Percentiles rank a stretch among this genome's conserved stretches.
Conservation (phyloP, 768 basidiomycete species). For the Amyloporia xantha region DNA sequence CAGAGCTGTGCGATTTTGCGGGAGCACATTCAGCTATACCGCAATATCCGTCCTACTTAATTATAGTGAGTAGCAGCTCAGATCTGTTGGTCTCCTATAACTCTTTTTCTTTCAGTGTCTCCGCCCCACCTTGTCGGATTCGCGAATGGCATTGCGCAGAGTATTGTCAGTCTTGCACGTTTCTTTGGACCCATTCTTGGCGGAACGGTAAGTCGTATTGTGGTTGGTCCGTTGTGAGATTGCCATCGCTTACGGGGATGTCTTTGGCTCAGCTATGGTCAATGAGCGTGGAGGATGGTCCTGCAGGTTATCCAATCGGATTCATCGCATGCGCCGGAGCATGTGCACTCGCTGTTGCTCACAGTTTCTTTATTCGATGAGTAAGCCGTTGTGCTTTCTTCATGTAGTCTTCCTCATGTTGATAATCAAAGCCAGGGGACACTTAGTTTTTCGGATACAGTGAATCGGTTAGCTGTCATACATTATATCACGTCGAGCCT, state of each 20-base stretch:
- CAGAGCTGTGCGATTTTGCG: conserved; percentile 85
- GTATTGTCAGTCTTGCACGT: conserved; percentile 87
- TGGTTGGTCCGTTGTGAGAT: neutral
- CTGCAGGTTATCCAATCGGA: conserved; percentile 68
- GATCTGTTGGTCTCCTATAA: neutral
- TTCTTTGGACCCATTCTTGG: conserved; percentile 85
- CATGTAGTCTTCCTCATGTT: no score
- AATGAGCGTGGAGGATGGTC: conserved; percentile 56
- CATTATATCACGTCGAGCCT: no score
- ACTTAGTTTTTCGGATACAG: no score
- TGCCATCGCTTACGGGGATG: no score
- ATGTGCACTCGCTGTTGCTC: conserved; percentile 56
- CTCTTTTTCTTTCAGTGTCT: conserved; percentile 53
- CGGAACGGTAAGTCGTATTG: conserved; percentile 54
- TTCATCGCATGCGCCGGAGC: conserved; percentile 61
- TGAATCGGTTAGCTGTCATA: no score
- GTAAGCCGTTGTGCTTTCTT: neutral
- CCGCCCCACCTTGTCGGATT: conserved; percentile 84
- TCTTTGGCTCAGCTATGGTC: conserved; percentile 56
- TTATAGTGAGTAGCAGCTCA: conserved; percentile 48
- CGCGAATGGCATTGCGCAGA: conserved; percentile 95
- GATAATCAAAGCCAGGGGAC: no score
- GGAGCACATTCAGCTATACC: conserved; percentile 85
- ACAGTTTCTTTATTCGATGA: conserved; percentile 71
- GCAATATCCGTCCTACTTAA: conserved; percentile 83